Base-by-base conservation (phyloP, 305 asterid species). In the Fraxinus sp. region DNA sequence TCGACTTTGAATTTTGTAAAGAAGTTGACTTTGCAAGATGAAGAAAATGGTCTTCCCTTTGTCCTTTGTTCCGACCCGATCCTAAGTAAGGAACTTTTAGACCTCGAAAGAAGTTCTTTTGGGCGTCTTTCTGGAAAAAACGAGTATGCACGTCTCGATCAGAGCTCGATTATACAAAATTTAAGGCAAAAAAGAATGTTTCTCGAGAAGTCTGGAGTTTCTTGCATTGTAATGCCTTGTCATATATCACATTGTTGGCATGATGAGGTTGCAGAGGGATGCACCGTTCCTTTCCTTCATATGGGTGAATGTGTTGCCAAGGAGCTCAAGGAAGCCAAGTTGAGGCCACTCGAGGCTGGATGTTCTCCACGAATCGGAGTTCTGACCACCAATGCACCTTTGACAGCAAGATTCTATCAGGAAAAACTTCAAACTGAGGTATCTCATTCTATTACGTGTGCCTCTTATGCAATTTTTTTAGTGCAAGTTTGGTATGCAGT, bases 191-290 rank as follows among this genome's bases (percentile, higher is more conserved):
- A 87, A 81, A 84, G 92, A 36, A 81, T n/a, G 43, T 88, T 91
- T 86, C 90, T 94, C 22, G 98, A 92, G 89, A 86, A 89, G 4
- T 82, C 92, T 9, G 95, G 94, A 66, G 95, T 87, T 32, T 76
- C 87, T 16, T 92, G 97, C 85, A 84, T 91, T 66, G 96, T 85
- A 79, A 91, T 91, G 92, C 97, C 98, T 13, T 92, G 97, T 77
- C 87, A 94, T 82, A 22, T 92, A 55, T 88, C 90, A 8, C 92
- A 94, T 84, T 83, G 84, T 43, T 94, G 96, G 97, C 80, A 92
- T 70, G 90, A 88, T 75, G 92, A 92, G 85, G 86, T 92, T 64
- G 81, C 83, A n/a, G 87, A 89, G 49, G 96, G 94, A 32, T 88
- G 94, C 81, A 86, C 93, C 77, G 85, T 86, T 37, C 87, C 87